These are phyloP conservation scores for Globisporangium lucens DNA, from an alignment of 352 stramenopile species.

Conservation along the genomic window DNA sequence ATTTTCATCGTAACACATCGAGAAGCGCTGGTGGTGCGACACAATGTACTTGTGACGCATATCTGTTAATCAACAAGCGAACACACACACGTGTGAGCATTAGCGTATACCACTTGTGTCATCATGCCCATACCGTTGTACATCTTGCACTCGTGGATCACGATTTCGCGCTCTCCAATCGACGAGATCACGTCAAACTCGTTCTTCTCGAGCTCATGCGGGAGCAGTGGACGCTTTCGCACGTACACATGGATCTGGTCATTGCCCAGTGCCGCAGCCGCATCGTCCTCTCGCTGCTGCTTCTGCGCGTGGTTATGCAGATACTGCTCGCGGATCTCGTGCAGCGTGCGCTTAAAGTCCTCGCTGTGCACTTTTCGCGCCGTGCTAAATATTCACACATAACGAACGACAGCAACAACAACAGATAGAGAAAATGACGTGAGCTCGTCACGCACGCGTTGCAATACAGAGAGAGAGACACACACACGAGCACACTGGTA, in stretches of 20 bases:
- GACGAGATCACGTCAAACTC: constrained; percentile 89
- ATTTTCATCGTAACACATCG: constrained; percentile 71
- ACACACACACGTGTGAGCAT: neutral
- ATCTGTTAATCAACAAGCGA: constrained; percentile 82
- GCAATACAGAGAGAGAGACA: neutral
- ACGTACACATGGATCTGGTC: constrained; percentile 82
- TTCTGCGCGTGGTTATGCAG: constrained; percentile 24
- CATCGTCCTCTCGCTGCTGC: neutral
- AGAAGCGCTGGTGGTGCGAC: constrained; percentile 69
- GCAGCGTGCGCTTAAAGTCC: constrained; percentile 50
- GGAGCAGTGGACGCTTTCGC: constrained; percentile 85
- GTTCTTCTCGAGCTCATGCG: constrained; percentile 78
- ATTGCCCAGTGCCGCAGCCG: constrained; percentile 20
- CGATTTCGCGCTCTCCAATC: constrained; percentile 49
- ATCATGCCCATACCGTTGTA: constrained; percentile 44
- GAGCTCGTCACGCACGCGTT: neutral
- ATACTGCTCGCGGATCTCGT: constrained; percentile 41
- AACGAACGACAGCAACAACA: neutral
- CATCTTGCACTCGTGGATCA: constrained; percentile 90
- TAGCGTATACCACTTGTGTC: neutral
- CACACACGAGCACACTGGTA: neutral
- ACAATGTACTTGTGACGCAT: constrained; percentile 89
- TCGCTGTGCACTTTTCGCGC: constrained; percentile 60
- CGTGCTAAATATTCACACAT: constrained; percentile 29
- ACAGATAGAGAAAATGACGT: neutral